These are phyloP conservation scores for Massospora cicadina DNA, from an alignment of 371 early-diverging fungal species.

Conservation along the genomic window DNA sequence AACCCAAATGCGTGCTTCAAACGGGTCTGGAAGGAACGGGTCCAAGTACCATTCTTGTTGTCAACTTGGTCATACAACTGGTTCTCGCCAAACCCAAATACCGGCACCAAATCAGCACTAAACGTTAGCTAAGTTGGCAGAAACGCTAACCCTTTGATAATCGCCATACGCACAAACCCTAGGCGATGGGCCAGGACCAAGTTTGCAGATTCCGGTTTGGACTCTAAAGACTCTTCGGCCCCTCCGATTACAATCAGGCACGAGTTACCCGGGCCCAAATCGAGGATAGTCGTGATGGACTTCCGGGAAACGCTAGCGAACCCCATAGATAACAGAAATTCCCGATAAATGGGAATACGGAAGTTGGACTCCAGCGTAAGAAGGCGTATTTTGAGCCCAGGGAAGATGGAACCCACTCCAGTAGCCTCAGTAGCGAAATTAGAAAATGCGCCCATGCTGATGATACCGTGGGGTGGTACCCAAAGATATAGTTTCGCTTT, in stretches of 20 bases:
- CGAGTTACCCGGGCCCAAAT: constrained; percentile 51
- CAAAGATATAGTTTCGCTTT: constrained; percentile 50
- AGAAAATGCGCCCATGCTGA: constrained; percentile 60
- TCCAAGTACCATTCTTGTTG: constrained; percentile 4
- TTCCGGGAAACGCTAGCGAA: constrained; percentile 49
- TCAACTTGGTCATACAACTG: constrained; percentile 38
- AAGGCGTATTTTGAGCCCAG: constrained; percentile 42
- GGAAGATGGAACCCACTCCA: constrained; percentile 37
- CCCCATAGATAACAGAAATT: constrained; percentile 46
- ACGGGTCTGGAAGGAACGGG: constrained; percentile 9
- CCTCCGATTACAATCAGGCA: constrained; percentile 61
- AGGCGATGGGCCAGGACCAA: constrained; percentile 46
- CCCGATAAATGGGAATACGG: constrained; percentile 54
- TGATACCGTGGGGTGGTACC: constrained; percentile 75
- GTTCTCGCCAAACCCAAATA: constrained; percentile 69
- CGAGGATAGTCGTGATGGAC: constrained; percentile 53
- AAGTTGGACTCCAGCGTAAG: constrained; percentile 44
- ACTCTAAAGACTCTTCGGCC: constrained; percentile 50
- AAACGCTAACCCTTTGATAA: constrained; percentile 50
- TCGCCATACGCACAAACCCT: constrained; percentile 69
- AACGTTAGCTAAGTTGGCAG: too few species aligned
- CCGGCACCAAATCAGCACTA: constrained; percentile 50
- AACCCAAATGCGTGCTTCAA: constrained; percentile 12
- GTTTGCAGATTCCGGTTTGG: constrained; percentile 41
- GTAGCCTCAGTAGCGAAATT: constrained; percentile 63